phyloP scores from a whole-genome alignment of 805 yeast genomes.

The Wickerhamomyces queroliae region DNA sequence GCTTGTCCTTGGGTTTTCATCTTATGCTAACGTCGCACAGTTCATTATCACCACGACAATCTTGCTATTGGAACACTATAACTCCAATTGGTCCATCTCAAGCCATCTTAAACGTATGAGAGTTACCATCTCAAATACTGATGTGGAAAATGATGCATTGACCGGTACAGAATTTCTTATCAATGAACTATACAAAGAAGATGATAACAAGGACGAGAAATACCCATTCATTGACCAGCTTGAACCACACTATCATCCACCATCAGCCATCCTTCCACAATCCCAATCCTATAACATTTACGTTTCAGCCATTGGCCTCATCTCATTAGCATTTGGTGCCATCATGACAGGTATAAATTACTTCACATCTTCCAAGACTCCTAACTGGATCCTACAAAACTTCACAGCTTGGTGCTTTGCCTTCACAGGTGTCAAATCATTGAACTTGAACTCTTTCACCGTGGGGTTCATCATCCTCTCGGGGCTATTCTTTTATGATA shows the following conservation, averaged over 20 bases:
- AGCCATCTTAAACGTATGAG: background rate
- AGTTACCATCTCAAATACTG: background rate
- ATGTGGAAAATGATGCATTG: background rate
- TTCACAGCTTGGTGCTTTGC: constrained; percentile 36
- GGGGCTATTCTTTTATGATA: constrained; percentile 55
- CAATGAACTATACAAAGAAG: background rate
- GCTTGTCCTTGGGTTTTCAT: constrained; percentile 20
- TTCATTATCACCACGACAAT: background rate
- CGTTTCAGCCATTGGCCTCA: constrained; percentile 25
- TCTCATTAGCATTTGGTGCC: constrained; percentile 18
- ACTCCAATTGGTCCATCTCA: background rate
- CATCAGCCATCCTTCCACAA: constrained; percentile 14
- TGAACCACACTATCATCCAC: background rate
- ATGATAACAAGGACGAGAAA: background rate
- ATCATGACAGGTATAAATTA: constrained; percentile 13
- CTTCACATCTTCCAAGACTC: constrained; percentile 20
- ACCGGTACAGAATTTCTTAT: background rate
- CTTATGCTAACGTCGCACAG: background rate
- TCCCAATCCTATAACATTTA: constrained; percentile 31
- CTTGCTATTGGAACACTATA: background rate
- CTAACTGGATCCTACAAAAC: constrained; percentile 44
- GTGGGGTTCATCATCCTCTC: constrained; percentile 38
- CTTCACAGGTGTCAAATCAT: constrained; percentile 33
- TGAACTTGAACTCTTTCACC: constrained; percentile 38
- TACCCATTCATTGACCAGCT: constrained; percentile 3